Base-by-base conservation (phyloP, 768 basidiomycete species). In the Tricholoma flavovirens region DNA sequence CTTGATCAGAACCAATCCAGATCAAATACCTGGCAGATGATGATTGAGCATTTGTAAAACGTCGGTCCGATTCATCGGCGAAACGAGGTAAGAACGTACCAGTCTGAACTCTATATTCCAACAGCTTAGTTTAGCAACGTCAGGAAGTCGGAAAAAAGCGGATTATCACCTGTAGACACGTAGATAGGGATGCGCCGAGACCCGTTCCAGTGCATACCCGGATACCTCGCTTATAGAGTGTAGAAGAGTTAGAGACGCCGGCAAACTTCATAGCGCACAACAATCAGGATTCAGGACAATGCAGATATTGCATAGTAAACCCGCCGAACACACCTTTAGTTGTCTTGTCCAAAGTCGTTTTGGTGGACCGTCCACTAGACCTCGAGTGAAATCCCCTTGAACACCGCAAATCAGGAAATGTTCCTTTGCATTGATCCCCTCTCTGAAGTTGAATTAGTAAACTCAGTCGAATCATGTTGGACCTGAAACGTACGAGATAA, bases 321-420 rank as follows among this genome's bases (percentile, higher is more conserved):
- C 30, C 9, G 33, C 24, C 24, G 5, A 26, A 54, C 68, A n/a
- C 60, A 84, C 87, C 84, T 91, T 91, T 29, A 90, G 72, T 69
- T 90, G 80, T 50, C 88, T 83, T 11, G 88, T 90, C 89, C 88
- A 91, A 38, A 90, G 69, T 26, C 76, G 79, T 62, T 75, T 82
- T 21, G 88, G 88, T 40, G 86, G 86, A 64, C 87, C 75, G 56
- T 78, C 75, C 60, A 90, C 86, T 19, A 90, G 81, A 54, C 83
- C 77, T 54, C 77, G 78, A 33, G 88, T 91, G 69, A 91, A 91
- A 69, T 91, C 89, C 46, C 87, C 82, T 74, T 88, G 87, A 51
- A 90, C 87, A 64, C 89, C 88, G 62, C 86, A 86, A 52, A 90
- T 86, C 75, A 91, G 73, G 71, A 88, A 91, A 68, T 90, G 89